Conservation (phyloP, 2,329 filamentous ascomycete species). For the Stemphylium vesicarium region DNA sequence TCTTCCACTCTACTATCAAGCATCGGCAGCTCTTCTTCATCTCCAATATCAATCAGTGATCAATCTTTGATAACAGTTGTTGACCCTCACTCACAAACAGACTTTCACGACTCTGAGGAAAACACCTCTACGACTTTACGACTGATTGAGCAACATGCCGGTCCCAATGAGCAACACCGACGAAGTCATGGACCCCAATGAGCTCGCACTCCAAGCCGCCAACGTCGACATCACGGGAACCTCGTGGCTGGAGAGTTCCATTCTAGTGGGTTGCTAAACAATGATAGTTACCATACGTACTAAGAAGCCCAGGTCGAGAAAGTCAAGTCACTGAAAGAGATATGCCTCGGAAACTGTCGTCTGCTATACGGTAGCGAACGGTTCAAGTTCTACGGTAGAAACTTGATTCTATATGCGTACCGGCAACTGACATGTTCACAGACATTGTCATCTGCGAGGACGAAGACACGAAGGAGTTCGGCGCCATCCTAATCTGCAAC, state of each 20-base stretch:
- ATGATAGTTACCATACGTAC: constrained; percentile 42
- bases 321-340: constrained; percentile 42
- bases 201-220: not conserved
- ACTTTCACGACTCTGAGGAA: not conserved
- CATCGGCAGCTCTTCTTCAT: no score
- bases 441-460: constrained; percentile 26
- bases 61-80: no score
- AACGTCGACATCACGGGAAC: not conserved
- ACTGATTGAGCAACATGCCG: not conserved
- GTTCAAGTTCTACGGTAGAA: constrained; percentile 31
- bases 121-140: not conserved
- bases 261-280: constrained; percentile 1
- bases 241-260: constrained; percentile 7
- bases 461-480: constrained; percentile 65
- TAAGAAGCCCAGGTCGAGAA: constrained; percentile 61
- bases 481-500: constrained; percentile 94
- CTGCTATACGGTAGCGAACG: constrained; percentile 37
- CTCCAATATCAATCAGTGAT: no score
- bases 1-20: not conserved
- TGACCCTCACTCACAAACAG: not conserved
- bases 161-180: not conserved
- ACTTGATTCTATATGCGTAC: no score
- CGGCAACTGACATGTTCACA: constrained; percentile 9
- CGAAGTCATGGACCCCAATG: not conserved
- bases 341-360: constrained; percentile 32